Conservation (phyloP, 75 land plant genomes). For the Pinus tabuliformis region DNA sequence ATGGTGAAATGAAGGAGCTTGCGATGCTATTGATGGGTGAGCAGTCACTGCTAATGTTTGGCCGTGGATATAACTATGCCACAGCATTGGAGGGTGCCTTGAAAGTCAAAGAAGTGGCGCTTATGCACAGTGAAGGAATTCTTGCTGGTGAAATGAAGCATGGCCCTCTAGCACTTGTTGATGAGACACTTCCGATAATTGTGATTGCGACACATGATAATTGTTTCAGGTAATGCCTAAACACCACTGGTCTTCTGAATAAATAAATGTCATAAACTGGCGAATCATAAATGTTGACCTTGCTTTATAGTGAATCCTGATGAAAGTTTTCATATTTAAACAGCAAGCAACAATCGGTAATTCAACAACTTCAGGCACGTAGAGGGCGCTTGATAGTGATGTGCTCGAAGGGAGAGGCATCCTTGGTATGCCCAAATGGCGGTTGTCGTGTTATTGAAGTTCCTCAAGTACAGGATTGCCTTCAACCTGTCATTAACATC, state of each 20-base stretch:
- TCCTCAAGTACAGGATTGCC: constrained; percentile 87
- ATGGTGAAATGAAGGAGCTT: constrained; percentile 91
- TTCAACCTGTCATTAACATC: constrained; percentile 91
- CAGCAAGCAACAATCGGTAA: constrained; percentile 98
- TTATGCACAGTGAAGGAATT: constrained; percentile 99
- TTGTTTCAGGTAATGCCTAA: constrained; percentile 68
- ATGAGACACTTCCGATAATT: constrained; percentile 93
- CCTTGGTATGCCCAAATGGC: constrained; percentile 59
- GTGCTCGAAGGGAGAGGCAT: constrained; percentile 86
- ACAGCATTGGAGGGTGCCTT: constrained; percentile 97
- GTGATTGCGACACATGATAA: constrained; percentile 93
- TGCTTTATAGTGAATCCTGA: constrained; percentile 1
- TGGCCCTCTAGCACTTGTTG: constrained; percentile 94
- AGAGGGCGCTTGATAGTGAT: constrained; percentile 96
- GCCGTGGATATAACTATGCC: constrained; percentile 98
- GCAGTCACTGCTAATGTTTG: constrained; percentile 92
- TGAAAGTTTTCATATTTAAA: not conserved
- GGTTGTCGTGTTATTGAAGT: constrained; percentile 83
- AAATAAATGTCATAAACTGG: not conserved
- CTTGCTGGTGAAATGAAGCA: constrained; percentile 99
- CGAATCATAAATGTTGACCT: not conserved
- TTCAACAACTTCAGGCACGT: constrained; percentile 95
- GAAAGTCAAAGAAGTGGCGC: constrained; percentile 96
- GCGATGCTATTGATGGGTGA: constrained; percentile 76
- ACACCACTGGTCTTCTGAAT: not conserved